These are phyloP conservation scores for Zymoseptoria passerinii DNA, from an alignment of 2,329 filamentous ascomycete genomes.

Conservation along the genomic window DNA sequence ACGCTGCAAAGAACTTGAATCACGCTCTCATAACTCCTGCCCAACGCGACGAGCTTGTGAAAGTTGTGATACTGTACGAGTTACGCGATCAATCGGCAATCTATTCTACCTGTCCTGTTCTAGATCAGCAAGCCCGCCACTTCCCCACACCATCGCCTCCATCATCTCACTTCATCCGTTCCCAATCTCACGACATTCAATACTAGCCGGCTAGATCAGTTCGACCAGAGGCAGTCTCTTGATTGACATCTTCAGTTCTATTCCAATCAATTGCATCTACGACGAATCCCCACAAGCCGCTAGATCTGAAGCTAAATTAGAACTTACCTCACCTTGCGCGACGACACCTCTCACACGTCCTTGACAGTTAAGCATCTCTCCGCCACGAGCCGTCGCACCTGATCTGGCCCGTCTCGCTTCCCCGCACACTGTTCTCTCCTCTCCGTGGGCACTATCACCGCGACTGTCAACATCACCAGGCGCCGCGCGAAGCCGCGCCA, in stretches of 20 bases:
- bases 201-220: no score
- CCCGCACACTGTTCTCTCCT: not conserved
- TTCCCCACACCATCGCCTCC: no score
- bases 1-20: not conserved
- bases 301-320: no score
- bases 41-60: not conserved
- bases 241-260: no score
- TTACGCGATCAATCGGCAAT: not conserved
- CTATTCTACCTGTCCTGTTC: no score
- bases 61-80: no score
- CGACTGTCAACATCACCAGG: not conserved
- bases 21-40: not conserved
- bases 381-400: not conserved
- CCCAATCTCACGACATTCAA: no score
- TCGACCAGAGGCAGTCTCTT: no score
- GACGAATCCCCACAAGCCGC: not conserved
- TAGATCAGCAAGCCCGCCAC: no score
- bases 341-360: not conserved
- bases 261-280: no score
- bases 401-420: not conserved
- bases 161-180: no score
- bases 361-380: not conserved
- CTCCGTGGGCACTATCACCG: not conserved
- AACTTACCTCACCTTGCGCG: not conserved
- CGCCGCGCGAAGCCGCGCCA: not conserved